phyloP scores from a whole-genome alignment of 257 asterid species.

The Ajuga chamaepitys region DNA sequence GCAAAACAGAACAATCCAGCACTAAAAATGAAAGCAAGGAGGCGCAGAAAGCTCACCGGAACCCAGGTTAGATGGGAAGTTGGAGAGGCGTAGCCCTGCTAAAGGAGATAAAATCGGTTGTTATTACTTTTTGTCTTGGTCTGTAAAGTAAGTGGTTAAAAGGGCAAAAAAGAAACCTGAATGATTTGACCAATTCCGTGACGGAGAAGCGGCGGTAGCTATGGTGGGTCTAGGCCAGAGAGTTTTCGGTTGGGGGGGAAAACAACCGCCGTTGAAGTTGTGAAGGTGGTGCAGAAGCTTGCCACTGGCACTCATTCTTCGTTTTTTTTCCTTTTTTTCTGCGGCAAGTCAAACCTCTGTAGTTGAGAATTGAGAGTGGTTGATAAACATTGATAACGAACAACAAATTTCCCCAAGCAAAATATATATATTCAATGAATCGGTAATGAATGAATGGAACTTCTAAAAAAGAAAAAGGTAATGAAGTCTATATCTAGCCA shows the following conservation, averaged over 20 bases:
- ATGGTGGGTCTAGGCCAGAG: not conserved
- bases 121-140: not conserved
- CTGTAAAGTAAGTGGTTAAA: not conserved
- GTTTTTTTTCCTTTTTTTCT: not conserved
- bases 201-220: slow-evolving; percentile 19
- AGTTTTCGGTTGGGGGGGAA: slow-evolving; percentile 8
- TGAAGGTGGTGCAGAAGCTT: slow-evolving; percentile 29
- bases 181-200: slow-evolving; percentile 13
- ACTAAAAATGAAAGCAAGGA: not conserved
- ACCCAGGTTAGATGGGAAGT: slow-evolving; percentile 9
- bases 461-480: no score
- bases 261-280: slow-evolving; percentile 22
- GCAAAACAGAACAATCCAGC: not conserved
- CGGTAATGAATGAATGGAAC: no score
- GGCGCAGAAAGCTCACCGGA: slow-evolving; percentile 22
- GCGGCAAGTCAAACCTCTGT: not conserved
- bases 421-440: no score
- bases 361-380: no score
- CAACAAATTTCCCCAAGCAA: no score
- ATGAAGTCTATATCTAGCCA: no score
- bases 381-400: no score
- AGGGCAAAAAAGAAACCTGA: slow-evolving; percentile 22
- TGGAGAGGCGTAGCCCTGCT: slow-evolving; percentile 22
- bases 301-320: slow-evolving; percentile 34
- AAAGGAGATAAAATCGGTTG: not conserved